These are phyloP conservation scores for Neurospora hispaniola DNA, from an alignment of 495 filamentous ascomycete species.

Conservation along the genomic window DNA sequence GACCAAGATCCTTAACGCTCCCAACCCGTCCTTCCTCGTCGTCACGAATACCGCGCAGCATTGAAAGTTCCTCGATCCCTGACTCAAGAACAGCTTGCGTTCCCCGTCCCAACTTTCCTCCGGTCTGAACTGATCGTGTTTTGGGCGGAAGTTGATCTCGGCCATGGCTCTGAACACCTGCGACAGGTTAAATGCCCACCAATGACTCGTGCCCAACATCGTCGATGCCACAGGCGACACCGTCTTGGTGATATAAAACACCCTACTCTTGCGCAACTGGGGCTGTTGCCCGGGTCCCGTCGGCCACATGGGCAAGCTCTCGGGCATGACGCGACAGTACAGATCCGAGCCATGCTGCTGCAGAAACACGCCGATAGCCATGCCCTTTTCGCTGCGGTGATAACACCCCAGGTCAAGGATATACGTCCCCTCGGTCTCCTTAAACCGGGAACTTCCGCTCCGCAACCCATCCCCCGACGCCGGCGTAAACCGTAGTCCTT, in stretches of 20 bases:
- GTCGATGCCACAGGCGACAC: conserved; percentile 10
- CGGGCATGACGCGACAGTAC: conserved; percentile 9
- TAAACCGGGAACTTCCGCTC: not conserved
- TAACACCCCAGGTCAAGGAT: conserved; percentile 11
- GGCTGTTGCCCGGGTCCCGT: not conserved
- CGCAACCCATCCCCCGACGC: conserved; percentile 2
- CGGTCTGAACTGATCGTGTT: not conserved
- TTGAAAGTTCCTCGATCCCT: conserved; percentile 5
- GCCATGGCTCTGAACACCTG: not conserved
- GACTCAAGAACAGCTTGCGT: conserved; percentile 8
- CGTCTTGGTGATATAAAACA: conserved; percentile 11
- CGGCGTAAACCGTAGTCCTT: conserved; percentile 10
- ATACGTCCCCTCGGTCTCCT: conserved; percentile 5
- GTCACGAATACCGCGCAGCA: not conserved
- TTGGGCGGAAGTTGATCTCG: not conserved
- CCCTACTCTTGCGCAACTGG: not conserved
- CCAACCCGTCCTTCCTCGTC: not conserved
- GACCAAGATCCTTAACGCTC: not conserved
- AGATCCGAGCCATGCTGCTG: conserved; percentile 14
- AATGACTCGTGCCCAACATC: conserved; percentile 7
- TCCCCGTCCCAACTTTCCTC: conserved; percentile 13
- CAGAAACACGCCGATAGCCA: conserved; percentile 9
- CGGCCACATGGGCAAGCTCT: not conserved
- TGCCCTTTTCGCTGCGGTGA: not conserved
- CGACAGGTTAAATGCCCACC: conserved; percentile 8